Conservation (phyloP, 176 grass and related monocot genomes). For the Pontederia crassipes region DNA sequence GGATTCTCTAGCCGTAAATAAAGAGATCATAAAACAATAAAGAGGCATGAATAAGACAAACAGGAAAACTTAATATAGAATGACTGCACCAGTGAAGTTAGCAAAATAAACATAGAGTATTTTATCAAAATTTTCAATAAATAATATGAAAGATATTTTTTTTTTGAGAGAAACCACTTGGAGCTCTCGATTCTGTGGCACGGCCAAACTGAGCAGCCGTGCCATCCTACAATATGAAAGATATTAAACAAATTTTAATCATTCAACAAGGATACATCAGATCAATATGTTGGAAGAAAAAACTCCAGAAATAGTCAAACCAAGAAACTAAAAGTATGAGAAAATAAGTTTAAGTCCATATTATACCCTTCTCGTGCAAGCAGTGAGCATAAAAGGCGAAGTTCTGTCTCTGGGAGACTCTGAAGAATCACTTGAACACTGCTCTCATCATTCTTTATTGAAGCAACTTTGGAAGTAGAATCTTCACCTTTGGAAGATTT, state of each 20-base stretch:
- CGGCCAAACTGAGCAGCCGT: no score
- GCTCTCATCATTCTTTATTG: constrained; percentile 16
- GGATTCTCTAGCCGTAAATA: neutral
- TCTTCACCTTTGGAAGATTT: constrained; percentile 31
- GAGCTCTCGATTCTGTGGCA: no score
- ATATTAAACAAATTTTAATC: no score
- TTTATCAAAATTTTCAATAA: no score
- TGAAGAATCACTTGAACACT: constrained; percentile 45
- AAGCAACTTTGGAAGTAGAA: constrained; percentile 16
- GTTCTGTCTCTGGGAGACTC: constrained; percentile 66
- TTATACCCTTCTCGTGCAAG: constrained; percentile 97
- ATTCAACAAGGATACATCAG: neutral
- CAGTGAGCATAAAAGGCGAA: constrained; percentile 82
- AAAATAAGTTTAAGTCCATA: neutral
- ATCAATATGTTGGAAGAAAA: neutral
- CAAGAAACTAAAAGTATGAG: neutral
- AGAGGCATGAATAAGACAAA: no score
- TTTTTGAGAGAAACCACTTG: no score
- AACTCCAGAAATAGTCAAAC: neutral
- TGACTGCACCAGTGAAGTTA: no score
- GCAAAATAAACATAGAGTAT: no score
- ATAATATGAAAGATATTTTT: no score
- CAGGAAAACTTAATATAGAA: no score
- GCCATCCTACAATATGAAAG: no score
- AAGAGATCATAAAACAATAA: no score